Evolutionary conservation across 2,329 filamentous ascomycete species (phyloP).

Genomic region (Amauroascus niger): DNA sequence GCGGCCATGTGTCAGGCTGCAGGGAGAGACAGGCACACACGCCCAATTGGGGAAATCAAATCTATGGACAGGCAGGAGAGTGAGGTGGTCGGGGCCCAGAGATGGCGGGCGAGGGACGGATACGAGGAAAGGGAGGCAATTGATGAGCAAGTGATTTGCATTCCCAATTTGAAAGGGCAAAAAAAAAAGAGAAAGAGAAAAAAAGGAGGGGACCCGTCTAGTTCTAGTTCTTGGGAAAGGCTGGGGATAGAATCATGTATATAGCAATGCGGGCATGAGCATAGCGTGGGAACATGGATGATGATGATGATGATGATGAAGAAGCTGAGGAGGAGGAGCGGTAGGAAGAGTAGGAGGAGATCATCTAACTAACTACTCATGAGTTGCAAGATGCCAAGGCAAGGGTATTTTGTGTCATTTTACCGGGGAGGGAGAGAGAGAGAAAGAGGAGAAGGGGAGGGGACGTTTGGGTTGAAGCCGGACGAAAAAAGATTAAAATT

Average conservation of each 20-base stretch:
- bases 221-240: neutral
- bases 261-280: neutral
- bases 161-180: no score
- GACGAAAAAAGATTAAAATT: neutral
- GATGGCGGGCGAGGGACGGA: neutral
- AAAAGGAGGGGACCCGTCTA: neutral
- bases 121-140: constrained; percentile 1
- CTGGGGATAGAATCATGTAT: constrained; percentile 9
- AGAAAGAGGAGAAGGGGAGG: no score
- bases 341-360: no score
- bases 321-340: no score
- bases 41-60: neutral
- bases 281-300: constrained; percentile 8
- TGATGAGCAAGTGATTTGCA: neutral
- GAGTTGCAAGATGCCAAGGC: neutral
- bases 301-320: neutral
- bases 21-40: neutral
- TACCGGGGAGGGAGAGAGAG: neutral
- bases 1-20: neutral
- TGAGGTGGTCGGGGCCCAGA: neutral
- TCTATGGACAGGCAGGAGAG: neutral
- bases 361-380: no score
- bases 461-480: neutral
- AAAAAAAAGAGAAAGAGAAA: no score
- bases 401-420: neutral